Evolutionary conservation across 306 rosid species (phyloP).

Genomic region (Sesbania bispinosa): DNA sequence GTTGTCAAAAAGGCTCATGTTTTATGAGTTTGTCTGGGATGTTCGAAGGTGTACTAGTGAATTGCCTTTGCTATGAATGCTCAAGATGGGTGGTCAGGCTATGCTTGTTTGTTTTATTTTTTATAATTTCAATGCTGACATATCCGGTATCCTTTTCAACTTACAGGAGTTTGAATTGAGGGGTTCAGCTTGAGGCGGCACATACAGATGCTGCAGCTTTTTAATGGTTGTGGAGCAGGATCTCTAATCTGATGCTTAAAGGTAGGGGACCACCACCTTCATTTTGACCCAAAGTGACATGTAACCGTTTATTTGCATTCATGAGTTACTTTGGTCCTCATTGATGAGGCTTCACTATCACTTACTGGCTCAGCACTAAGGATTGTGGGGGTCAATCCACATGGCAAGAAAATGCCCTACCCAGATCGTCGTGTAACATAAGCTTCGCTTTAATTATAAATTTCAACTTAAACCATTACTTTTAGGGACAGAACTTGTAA

Average conservation of each 20-base stretch:
- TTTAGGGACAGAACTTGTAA: not conserved
- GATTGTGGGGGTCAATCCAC: constrained; percentile 8
- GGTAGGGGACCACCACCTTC: constrained; percentile 28
- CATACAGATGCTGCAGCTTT: constrained; percentile 15
- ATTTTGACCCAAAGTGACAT: constrained; percentile 27
- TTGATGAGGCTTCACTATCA: constrained; percentile 24
- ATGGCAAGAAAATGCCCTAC: constrained; percentile 12
- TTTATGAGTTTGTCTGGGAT: not conserved
- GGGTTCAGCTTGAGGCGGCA: constrained; percentile 21
- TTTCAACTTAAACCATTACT: constrained; percentile 22
- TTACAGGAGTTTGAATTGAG: constrained; percentile 33
- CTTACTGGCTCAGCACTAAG: constrained; percentile 14
- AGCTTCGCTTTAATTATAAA: constrained; percentile 19
- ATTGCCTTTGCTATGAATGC: not conserved
- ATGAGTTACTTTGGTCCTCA: constrained; percentile 20
- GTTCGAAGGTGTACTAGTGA: not conserved
- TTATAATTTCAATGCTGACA: constrained; percentile 14
- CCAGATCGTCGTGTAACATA: constrained; percentile 28
- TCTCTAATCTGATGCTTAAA: no score
- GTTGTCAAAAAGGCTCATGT: not conserved
- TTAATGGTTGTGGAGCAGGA: no score
- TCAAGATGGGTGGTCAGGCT: no score
- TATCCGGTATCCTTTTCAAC: not conserved
- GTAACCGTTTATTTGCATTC: constrained; percentile 27
- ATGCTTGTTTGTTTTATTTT: not conserved